A percentile compares a stretch with the other conserved stretches of the same genome.
Conservation (phyloP, 106 monocot species). For the Dendrobium catenatum region DNA sequence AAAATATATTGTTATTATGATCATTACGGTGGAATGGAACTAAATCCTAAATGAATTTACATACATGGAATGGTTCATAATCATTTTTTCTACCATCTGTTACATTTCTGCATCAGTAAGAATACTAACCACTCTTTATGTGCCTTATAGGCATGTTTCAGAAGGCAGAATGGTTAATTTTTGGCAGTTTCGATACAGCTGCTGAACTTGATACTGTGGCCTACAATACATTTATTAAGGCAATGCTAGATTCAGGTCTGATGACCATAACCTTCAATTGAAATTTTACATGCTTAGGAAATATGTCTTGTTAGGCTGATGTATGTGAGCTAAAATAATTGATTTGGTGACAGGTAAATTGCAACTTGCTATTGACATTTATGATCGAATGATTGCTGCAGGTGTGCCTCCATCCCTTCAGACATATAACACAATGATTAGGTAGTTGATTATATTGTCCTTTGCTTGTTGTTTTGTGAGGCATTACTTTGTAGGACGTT, state of each 20-base stretch:
- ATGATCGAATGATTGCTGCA: constrained; percentile 69
- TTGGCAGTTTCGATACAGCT: constrained; percentile 35
- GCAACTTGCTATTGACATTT: constrained; percentile 58
- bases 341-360: constrained; percentile 62
- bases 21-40: not conserved
- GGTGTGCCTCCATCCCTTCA: constrained; percentile 68
- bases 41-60: not conserved
- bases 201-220: constrained; percentile 78
- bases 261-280: not conserved
- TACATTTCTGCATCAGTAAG: not conserved
- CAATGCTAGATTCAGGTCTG: constrained; percentile 88
- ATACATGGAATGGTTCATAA: too few relatives aligned
- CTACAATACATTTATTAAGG: constrained; percentile 89
- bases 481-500: not conserved
- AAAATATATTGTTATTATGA: not conserved
- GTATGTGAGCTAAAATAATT: not conserved
- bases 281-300: not conserved
- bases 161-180: constrained; percentile 67
- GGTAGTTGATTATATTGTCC: constrained; percentile 29
- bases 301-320: too few relatives aligned
- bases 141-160: constrained; percentile 49
- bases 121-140: not conserved
- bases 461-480: constrained; percentile 8
- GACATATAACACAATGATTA: constrained; percentile 97
- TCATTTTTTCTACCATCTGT: too few relatives aligned